Evolutionary conservation across 371 early-diverging fungal species (phyloP), one percentile per base, ranked within the genome.

Genomic region (Rhizomucor miehei): DNA sequence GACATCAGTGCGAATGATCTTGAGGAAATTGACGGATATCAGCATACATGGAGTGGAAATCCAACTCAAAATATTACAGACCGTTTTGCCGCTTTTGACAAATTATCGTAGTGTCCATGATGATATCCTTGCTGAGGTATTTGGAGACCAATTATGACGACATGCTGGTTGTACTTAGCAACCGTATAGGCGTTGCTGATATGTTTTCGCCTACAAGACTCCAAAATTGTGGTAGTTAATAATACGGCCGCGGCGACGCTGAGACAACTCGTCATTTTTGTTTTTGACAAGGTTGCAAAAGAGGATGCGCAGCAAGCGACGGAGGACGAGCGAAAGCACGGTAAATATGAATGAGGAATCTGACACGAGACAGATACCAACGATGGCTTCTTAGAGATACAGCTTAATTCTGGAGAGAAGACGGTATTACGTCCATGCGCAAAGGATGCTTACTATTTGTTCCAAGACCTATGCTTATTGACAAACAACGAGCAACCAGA

Each of bases 191-290:
- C 94, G 1, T 73, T 97, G 9, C 68, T 89, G 37, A 77, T 97
- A n/a, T 95, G 95, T 57, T 90, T 94, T 63, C 77, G 88, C 0
- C 72, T 97, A 39, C 93, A 94, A 67, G 91, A 91, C 51, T 85
- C 92, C 5, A 89, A 89, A 53, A 83, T 84, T n/a, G 85, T 88
- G 0, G 84, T 93, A 16, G 94, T 98, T 13, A 87, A 87, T 64
- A 94, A 93, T 59, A 97, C 97, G 8, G 98, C 98, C 14, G 89
- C 93, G 4, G 99, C 97, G 0, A 97, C 95, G 0, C 65, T 98
- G 44, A 84, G 96, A 12, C 99, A 97, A 56, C 66, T 97, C 37
- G 90, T 97, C 11, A 89, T 94, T 2, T 83, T 88, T 47, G 86
- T 93, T n/a, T 98, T 97, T 75, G 99, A 97, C 52, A 92, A 93